These are phyloP conservation scores for Chamaecrista fasciculata DNA, from an alignment of 306 rosid genomes.

Conservation along the genomic window DNA sequence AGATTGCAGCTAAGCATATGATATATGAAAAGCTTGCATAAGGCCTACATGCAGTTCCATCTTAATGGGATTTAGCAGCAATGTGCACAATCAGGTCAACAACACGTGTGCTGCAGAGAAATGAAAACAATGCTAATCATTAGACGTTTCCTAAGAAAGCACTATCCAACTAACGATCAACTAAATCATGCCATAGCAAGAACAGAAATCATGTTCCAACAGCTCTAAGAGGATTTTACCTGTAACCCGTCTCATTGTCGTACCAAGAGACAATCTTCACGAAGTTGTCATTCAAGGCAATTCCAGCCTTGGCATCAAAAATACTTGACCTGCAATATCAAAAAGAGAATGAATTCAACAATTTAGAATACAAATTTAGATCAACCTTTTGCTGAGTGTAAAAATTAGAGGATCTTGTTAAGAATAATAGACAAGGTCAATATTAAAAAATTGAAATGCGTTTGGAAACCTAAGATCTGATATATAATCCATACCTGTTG, in stretches of 20 bases:
- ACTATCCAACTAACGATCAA: neutral
- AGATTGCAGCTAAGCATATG: neutral
- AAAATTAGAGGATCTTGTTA: too few relatives aligned
- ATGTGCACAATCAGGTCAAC: constrained; percentile 55
- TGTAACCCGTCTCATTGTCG: constrained; percentile 83
- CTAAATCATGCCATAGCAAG: neutral
- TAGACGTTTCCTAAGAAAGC: neutral
- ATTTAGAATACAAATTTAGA: too few relatives aligned
- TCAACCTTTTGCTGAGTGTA: too few relatives aligned
- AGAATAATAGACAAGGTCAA: neutral
- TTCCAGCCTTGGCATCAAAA: constrained; percentile 80
- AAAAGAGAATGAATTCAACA: neutral
- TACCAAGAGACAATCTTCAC: constrained; percentile 70
- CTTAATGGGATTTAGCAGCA: constrained; percentile 37
- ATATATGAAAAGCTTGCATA: neutral
- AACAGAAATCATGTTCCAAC: neutral
- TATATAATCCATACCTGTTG: constrained; percentile 43
- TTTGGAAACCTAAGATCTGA: neutral
- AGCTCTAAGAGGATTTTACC: constrained; percentile 38
- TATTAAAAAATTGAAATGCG: neutral
- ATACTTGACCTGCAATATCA: constrained; percentile 61
- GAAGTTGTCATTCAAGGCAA: constrained; percentile 51
- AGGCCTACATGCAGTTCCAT: neutral
- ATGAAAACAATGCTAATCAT: neutral
- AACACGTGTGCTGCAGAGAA: constrained; percentile 63